Evolutionary conservation across 2,329 filamentous ascomycete species (phyloP), one percentile per base, ranked within the genome.

Genomic region (Pyrenophora teres): DNA sequence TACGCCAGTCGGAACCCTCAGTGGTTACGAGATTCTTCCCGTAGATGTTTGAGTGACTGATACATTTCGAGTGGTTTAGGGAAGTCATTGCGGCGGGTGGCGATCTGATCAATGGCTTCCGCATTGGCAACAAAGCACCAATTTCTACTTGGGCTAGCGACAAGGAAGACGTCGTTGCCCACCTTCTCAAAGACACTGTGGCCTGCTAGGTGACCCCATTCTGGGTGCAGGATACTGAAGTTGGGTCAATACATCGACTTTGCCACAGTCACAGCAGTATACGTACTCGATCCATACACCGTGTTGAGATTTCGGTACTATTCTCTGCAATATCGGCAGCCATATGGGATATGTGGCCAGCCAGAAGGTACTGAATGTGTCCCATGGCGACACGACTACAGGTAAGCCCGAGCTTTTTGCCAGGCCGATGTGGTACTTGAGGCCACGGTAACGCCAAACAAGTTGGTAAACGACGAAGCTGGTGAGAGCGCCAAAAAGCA

Each of bases 1-100:
- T 80, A 27, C 85, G 85, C 89, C 88, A 93, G 23, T 81, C 73
- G 1, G 77, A 68, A 1, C 88, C 88, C 70, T 92, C 89, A 2
- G 86, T 85, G 0, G 84, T 84, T 18, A 92, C 74, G 1, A 92
- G 81, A 67, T 90, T 93, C 49, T 84, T 80, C 31, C 89, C 89
- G 67, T 87, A 92, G 18, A 88, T 76, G 40, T 85, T 85, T 80
- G 25, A 89, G 74, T 12, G 83, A 76, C 15, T 70, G 71, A 63
- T 89, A 89, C 46, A 82, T 74, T 51, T 82, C 73, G 12, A 83
- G 80, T 6, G 85, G 83, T 73, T 90, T 90, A 38, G 86, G 87
- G 64, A 92, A 92, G 54, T 86, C 82, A 61, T 88, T 87, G 37
- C 88, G 81, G 40, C 86, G 79, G 3, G 80, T 77, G 1, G 84